Base-by-base conservation (phyloP, 2,329 filamentous ascomycete species). In the Colletotrichum lini region DNA sequence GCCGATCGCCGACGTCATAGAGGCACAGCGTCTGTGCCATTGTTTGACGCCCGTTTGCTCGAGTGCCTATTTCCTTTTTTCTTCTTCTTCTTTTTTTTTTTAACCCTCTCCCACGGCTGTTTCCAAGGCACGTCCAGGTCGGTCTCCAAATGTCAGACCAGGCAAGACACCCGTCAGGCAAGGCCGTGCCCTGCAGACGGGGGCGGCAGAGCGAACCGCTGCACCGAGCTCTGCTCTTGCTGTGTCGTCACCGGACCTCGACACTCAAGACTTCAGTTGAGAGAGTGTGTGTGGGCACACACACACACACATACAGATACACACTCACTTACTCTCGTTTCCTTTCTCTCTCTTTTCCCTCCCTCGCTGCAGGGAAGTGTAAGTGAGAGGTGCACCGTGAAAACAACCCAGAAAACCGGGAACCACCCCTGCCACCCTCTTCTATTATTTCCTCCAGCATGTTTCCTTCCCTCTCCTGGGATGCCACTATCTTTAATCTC, bases 351-450 rank as follows among this genome's bases (percentile, higher is more conserved):
- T 30, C 30, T 30, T 30, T 30, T 30, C 30, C 30, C 1, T 30
- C 30, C 7, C 30, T 30, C 30, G 6, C 7, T 30, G 2, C 8
- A 23, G 8, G 30, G 23, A 18, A 56, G 30, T 15, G 53, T 13
- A 15, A 38, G 18, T 16, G 18, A n/a, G 18, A 23, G 18, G 30
- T 7, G 30, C 30, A 40, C 18, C 15, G n/a, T 23, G 26, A 21
- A 9, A 65, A 12, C 42, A 13, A 30, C 30, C 30, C 49, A 21
- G 35, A 40, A 72, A 76, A 76, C 74, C 74, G 74, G 74, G 74
- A 72, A 74, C 54, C 45, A 75, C 52, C 52, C 52, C 52, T 54
- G 52, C 21, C 26, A n/a, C 50, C 50, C 8, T 53, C 26, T 53
- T 21, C 35, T 18, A n/a, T 30, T 30, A 30, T 30, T 30, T 30